These are phyloP conservation scores for Penicillium lividum DNA, from an alignment of 495 filamentous ascomycete species.

Conservation along the genomic window DNA sequence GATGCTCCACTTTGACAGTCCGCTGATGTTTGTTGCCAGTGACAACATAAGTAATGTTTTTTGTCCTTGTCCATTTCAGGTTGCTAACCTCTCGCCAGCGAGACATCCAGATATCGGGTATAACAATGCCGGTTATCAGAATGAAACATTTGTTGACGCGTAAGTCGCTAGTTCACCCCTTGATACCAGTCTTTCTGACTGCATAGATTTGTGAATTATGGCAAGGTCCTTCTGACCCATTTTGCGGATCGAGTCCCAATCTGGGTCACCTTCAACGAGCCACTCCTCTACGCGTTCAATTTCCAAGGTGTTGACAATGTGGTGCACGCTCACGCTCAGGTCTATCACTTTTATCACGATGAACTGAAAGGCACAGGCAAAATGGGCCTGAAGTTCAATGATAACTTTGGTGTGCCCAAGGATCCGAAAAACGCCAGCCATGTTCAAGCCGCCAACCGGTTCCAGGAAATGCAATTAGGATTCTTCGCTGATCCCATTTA, in stretches of 20 bases:
- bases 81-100: constrained; percentile 6
- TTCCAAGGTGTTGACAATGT: constrained; percentile 35
- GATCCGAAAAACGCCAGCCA: constrained; percentile 37
- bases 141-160: constrained; percentile 36
- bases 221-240: constrained; percentile 40
- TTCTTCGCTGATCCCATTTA: constrained; percentile 43
- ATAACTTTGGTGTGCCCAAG: constrained; percentile 44
- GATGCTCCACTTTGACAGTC: constrained; percentile 45
- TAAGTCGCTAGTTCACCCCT: constrained; percentile 1
- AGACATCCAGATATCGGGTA: constrained; percentile 30
- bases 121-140: constrained; percentile 37
- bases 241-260: constrained; percentile 45
- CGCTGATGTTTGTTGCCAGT: constrained; percentile 28
- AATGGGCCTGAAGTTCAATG: constrained; percentile 42
- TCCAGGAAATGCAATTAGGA: constrained; percentile 42
- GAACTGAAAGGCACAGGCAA: constrained; percentile 39
- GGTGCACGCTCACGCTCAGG: constrained; percentile 39
- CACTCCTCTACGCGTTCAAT: constrained; percentile 33
- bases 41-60: constrained; percentile 23
- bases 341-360: constrained; percentile 46
- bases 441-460: constrained; percentile 37
- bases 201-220: constrained; percentile 36
- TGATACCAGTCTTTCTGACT: not conserved
- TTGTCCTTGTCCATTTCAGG: not conserved
- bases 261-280: constrained; percentile 52